phyloP scores from a whole-genome alignment of 805 yeast genomes.

The Ogataea wickerhamii region DNA sequence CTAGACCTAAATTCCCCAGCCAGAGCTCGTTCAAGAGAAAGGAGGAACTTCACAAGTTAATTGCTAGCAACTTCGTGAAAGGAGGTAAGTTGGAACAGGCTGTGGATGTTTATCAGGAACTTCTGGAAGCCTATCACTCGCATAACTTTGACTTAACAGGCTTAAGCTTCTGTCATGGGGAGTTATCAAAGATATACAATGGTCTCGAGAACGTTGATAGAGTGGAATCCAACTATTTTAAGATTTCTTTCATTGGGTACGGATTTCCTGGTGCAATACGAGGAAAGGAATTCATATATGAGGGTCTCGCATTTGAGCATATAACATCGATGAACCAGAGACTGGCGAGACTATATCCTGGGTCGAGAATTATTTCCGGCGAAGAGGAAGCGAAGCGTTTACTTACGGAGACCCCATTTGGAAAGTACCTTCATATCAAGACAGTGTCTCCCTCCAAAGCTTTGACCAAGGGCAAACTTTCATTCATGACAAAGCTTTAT shows the following conservation, averaged over 20 bases:
- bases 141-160: slow-evolving; percentile 74
- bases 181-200: slow-evolving; percentile 63
- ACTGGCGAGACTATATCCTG: slow-evolving; percentile 71
- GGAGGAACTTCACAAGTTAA: slow-evolving; percentile 63
- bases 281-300: slow-evolving; percentile 75
- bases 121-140: slow-evolving; percentile 69
- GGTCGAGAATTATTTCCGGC: slow-evolving; percentile 65
- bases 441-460: slow-evolving; percentile 68
- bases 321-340: slow-evolving; percentile 79
- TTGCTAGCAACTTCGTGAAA: slow-evolving; percentile 63
- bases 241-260: slow-evolving; percentile 74
- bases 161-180: slow-evolving; percentile 64
- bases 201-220: slow-evolving; percentile 68
- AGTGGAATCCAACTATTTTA: slow-evolving; percentile 71
- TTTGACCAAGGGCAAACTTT: slow-evolving; percentile 36
- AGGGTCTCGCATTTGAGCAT: slow-evolving; percentile 85
- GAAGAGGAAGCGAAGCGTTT: slow-evolving; percentile 51
- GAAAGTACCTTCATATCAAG: slow-evolving; percentile 68
- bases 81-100: slow-evolving; percentile 81
- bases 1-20: slow-evolving; percentile 70
- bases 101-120: slow-evolving; percentile 69
- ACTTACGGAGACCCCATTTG: slow-evolving; percentile 52
- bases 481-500: slow-evolving; percentile 66
- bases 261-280: slow-evolving; percentile 80
- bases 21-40: slow-evolving; percentile 80